These are phyloP conservation scores for Candida sojae DNA, from an alignment of 1,139 yeast species.

Conservation along the genomic window DNA sequence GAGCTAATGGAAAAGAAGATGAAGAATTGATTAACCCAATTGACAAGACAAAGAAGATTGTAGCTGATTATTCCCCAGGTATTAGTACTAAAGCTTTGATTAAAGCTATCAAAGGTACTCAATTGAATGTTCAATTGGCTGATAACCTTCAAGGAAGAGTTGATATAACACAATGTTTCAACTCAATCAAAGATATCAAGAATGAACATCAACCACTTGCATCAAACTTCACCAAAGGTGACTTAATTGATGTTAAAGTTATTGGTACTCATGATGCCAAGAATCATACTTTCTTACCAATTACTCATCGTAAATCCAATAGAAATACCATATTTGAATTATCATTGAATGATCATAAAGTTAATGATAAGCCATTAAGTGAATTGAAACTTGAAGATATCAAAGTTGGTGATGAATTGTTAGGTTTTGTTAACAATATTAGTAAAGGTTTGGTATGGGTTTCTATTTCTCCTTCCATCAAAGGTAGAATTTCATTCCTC, in stretches of 20 bases:
- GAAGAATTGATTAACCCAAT: slow-evolving; percentile 54
- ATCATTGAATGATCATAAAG: slow-evolving; percentile 46
- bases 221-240: slow-evolving; percentile 58
- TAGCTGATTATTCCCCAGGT: slow-evolving; percentile 63
- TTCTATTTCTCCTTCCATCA: slow-evolving; percentile 65
- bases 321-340: slow-evolving; percentile 67
- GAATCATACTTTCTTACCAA: slow-evolving; percentile 68
- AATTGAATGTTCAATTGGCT: slow-evolving; percentile 73
- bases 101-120: slow-evolving; percentile 68
- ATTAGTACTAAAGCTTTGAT: slow-evolving; percentile 60
- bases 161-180: slow-evolving; percentile 73
- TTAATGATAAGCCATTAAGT: slow-evolving; percentile 21
- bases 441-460: slow-evolving; percentile 64
- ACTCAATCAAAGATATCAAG: slow-evolving; percentile 53
- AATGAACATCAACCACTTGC: slow-evolving; percentile 60
- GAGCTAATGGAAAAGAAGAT: slow-evolving; percentile 22
- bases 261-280: slow-evolving; percentile 79
- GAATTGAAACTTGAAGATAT: slow-evolving; percentile 40
- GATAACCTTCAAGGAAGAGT: slow-evolving; percentile 81
- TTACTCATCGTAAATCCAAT: slow-evolving; percentile 58
- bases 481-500: slow-evolving; percentile 68
- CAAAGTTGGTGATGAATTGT: slow-evolving; percentile 42
- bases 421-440: slow-evolving; percentile 56
- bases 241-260: slow-evolving; percentile 60
- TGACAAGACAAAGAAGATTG: slow-evolving; percentile 48